These are phyloP conservation scores for Solanum dulcamara DNA, from an alignment of 257 asterid species.

Conservation along the genomic window DNA sequence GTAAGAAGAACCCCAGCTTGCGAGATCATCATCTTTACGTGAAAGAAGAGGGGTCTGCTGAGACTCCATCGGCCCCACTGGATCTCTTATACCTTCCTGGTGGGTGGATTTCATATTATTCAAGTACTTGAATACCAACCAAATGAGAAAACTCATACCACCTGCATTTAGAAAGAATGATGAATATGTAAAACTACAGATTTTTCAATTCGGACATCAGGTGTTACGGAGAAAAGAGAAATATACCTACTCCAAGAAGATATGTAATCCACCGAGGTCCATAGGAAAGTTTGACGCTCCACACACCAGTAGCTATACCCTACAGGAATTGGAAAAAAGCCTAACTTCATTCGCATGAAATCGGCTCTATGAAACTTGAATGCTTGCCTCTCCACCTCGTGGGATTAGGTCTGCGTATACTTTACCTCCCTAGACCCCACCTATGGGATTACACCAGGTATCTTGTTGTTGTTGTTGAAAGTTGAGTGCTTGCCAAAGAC, in stretches of 20 bases:
- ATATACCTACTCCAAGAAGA: slow-evolving; percentile 45
- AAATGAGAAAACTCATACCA: slow-evolving; percentile 33
- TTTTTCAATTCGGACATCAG: background rate
- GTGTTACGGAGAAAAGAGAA: background rate
- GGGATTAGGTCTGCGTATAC: background rate
- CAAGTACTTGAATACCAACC: slow-evolving; percentile 22
- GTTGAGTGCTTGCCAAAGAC: background rate
- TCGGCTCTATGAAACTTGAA: background rate
- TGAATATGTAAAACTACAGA: background rate
- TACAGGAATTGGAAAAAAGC: slow-evolving; percentile 14
- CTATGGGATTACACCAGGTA: background rate
- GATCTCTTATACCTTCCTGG: slow-evolving; percentile 20
- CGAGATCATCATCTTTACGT: slow-evolving; percentile 36
- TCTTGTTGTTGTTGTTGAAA: background rate
- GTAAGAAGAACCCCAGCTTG: slow-evolving; percentile 44
- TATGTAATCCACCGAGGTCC: slow-evolving; percentile 71
- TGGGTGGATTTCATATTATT: slow-evolving; percentile 14
- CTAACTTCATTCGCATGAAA: background rate
- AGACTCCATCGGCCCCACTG: slow-evolving; percentile 14
- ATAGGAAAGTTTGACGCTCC: slow-evolving; percentile 47
- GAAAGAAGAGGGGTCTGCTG: slow-evolving; percentile 52
- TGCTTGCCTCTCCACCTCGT: background rate
- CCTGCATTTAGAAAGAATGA: slow-evolving; percentile 26
- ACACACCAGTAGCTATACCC: slow-evolving; percentile 32
- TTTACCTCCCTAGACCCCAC: background rate